These are phyloP conservation scores for Malus fusca DNA, from an alignment of 306 rosid genomes.

Conservation along the genomic window DNA sequence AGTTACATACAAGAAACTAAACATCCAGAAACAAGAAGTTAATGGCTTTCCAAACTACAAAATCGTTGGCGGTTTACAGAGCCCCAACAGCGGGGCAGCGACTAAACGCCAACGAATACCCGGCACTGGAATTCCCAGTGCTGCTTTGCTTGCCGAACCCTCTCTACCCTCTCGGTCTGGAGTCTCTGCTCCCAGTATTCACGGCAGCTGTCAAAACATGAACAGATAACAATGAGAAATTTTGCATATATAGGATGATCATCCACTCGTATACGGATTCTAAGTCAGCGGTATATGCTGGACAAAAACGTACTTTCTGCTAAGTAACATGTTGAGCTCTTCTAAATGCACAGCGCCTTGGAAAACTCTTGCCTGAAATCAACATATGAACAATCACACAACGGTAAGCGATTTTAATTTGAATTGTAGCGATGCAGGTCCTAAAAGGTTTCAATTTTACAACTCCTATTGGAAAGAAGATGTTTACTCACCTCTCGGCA, in stretches of 20 bases:
- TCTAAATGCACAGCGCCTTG: constrained; percentile 68
- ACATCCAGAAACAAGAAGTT: not conserved
- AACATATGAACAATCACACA: constrained; percentile 1
- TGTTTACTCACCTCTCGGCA: constrained; percentile 58
- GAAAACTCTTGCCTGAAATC: constrained; percentile 47
- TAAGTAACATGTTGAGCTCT: constrained; percentile 54
- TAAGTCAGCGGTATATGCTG: not conserved
- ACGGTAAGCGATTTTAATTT: not conserved
- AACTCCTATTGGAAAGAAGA: not conserved
- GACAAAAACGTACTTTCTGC: constrained; percentile 40
- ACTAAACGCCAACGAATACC: constrained; percentile 43
- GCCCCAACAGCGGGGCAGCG: not conserved
- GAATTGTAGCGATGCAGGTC: not conserved
- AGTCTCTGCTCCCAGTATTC: constrained; percentile 74
- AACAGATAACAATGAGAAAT: not conserved
- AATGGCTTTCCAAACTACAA: not conserved
- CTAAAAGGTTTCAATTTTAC: not conserved
- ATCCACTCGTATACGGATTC: not conserved
- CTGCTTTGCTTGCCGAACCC: constrained; percentile 71
- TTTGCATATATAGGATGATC: not conserved
- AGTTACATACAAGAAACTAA: not conserved
- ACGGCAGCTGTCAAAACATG: constrained; percentile 40
- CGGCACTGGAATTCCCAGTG: constrained; percentile 73
- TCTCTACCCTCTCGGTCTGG: constrained; percentile 55
- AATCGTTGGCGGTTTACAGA: not conserved